Evolutionary conservation across 306 rosid genomes (phyloP), one percentile per base, ranked within the genome.

Genomic region (Pyrus communis): DNA sequence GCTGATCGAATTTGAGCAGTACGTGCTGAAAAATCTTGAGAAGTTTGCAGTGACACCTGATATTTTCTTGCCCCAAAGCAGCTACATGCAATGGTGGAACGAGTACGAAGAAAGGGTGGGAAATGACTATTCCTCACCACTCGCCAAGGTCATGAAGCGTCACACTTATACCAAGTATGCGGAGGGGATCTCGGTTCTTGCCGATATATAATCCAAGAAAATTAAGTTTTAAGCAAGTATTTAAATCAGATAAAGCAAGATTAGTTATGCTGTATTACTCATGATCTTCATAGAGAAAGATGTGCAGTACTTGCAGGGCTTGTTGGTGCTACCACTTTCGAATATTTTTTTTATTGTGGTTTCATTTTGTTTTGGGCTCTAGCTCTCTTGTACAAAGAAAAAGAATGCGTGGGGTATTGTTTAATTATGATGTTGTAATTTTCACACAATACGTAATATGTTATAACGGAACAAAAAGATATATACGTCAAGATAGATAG

Each of bases 51-150:
- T 91, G 42, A 84, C 96, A 1, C 81, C 92, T 2, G 97, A 93
- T 80, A 89, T 93, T 79, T 91, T 93, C 83, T 77, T 89, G 33
- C 2, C 11, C 15, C 2, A 9, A 0, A 86, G 97, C 74, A 91
- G 89, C 77, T 93, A 86, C n/a, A 91, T 88, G 96, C 0, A 0
- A 38, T 89, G 97, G 98, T 93, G 91, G 93, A 43, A 67, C 3
- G 69, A 79, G 21, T 89, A 91, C 46, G 75, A 74, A 42, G 11
- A 2, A 12, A 82, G 73, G 17, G 28, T 55, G 78, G 88, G 77
- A 45, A 6, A 14, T 33, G 7, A 60, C 15, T 23, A 73, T 60
- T 19, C 38, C 45, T 75, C 86, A 18, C 9, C 1, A 7, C 85
- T 93, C 10, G 43, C 42, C 1, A 22, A 19, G 3, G 79, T 89